These are phyloP conservation scores for Lagenidium giganteum DNA, from an alignment of 352 stramenopile genomes.

Conservation along the genomic window DNA sequence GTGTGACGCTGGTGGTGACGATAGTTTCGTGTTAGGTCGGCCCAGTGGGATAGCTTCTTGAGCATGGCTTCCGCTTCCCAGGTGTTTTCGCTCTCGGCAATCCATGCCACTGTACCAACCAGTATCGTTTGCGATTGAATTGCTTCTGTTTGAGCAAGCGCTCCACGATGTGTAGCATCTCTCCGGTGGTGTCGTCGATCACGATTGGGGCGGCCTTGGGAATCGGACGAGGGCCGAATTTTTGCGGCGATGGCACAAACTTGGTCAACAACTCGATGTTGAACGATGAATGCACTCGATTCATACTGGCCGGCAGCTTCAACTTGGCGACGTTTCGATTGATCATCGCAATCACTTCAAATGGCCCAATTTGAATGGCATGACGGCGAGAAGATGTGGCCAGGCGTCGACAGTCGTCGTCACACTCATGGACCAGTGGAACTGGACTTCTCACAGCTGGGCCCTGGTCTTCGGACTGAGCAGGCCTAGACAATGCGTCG, in stretches of 20 bases:
- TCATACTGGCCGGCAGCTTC: conserved; percentile 9
- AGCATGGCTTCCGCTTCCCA: too few relatives aligned
- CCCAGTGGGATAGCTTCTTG: too few relatives aligned
- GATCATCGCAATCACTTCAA: conserved; percentile 12
- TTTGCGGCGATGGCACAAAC: background rate
- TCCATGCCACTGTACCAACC: conserved; percentile 6
- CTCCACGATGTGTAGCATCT: too few relatives aligned
- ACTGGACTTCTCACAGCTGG: too few relatives aligned
- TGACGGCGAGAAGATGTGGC: too few relatives aligned
- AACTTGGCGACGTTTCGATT: conserved; percentile 10
- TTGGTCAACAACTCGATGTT: conserved; percentile 8
- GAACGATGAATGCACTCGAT: conserved; percentile 7
- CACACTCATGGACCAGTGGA: too few relatives aligned
- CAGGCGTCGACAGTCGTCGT: too few relatives aligned
- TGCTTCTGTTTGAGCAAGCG: conserved; percentile 2
- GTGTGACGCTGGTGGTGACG: too few relatives aligned
- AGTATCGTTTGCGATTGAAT: conserved; percentile 12
- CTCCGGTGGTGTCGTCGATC: too few relatives aligned
- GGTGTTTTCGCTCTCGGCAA: background rate
- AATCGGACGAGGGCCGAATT: conserved; percentile 4
- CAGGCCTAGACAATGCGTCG: background rate
- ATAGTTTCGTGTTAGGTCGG: too few relatives aligned
- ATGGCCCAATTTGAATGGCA: too few relatives aligned
- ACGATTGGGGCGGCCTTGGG: background rate
- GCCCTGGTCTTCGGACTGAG: too few relatives aligned